A percentile compares a stretch with the other conserved stretches of the same genome.
Conservation (phyloP, 2,329 filamentous ascomycete species). For the Xylaria sp. region DNA sequence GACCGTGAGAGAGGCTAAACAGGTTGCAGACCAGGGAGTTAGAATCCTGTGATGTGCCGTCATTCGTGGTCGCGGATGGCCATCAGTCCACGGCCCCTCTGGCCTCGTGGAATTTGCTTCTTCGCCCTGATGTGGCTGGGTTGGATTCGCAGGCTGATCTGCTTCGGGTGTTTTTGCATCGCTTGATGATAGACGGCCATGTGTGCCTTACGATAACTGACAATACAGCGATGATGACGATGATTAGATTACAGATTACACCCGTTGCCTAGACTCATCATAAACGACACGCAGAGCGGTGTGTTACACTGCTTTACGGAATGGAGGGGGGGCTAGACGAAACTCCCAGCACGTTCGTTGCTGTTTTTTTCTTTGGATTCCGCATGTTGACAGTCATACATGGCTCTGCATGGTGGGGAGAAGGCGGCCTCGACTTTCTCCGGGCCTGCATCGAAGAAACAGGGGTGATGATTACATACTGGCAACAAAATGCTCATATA, state of each 20-base stretch:
- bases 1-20: slow-evolving; percentile 38
- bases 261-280: slow-evolving; percentile 17
- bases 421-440: slow-evolving; percentile 18
- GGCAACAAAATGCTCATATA: background rate
- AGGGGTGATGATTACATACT: background rate
- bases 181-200: slow-evolving; percentile 2
- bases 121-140: slow-evolving; percentile 33
- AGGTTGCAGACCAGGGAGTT: slow-evolving; percentile 40
- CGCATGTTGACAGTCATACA: slow-evolving; percentile 20
- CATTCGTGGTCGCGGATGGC: slow-evolving; percentile 27
- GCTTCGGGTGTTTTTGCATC: slow-evolving; percentile 31
- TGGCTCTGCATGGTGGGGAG: slow-evolving; percentile 25
- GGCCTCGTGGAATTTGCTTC: slow-evolving; percentile 12
- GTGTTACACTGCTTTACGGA: slow-evolving; percentile 34
- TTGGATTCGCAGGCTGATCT: slow-evolving; percentile 29
- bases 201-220: slow-evolving; percentile 32
- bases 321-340: slow-evolving; percentile 21
- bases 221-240: slow-evolving; percentile 18
- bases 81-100: slow-evolving; percentile 14
- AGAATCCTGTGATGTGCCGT: slow-evolving; percentile 34
- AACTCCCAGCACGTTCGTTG: slow-evolving; percentile 23
- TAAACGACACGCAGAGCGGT: slow-evolving; percentile 27
- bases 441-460: slow-evolving; percentile 15
- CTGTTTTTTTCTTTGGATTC: slow-evolving; percentile 23
- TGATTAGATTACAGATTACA: slow-evolving; percentile 16